Percentiles rank a stretch among this genome's conserved stretches.
phyloP scores from a whole-genome alignment of 768 basidiomycete genomes.

The Russula dissimulans region DNA sequence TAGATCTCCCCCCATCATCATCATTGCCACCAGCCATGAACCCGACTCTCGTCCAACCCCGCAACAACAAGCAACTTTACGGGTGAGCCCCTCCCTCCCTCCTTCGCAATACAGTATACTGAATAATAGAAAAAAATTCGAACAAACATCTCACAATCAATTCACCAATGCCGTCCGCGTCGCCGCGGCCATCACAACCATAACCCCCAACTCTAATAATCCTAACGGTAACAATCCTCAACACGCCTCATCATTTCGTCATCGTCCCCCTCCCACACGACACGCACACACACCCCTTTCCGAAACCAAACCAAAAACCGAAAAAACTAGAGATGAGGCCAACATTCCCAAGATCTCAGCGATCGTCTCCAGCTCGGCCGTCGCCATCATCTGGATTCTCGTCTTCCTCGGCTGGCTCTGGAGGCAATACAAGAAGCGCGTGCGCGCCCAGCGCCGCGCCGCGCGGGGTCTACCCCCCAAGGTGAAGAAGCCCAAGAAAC shows the following conservation, averaged over 20 bases:
- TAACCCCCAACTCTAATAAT: too few relatives aligned
- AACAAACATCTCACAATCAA: too few relatives aligned
- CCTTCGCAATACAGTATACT: too few relatives aligned
- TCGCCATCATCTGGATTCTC: conserved; percentile 9
- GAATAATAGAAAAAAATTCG: too few relatives aligned
- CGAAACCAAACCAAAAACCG: background rate
- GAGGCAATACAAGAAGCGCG: conserved; percentile 13
- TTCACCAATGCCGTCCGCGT: too few relatives aligned
- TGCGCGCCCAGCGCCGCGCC: conserved; percentile 11
- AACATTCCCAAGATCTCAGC: conserved; percentile 18
- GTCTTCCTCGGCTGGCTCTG: conserved; percentile 10
- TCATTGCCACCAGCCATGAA: background rate
- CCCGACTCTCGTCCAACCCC: too few relatives aligned
- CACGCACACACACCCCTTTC: background rate
- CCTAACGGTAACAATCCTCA: too few relatives aligned
- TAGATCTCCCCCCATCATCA: background rate
- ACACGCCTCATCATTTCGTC: too few relatives aligned
- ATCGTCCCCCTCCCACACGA: too few relatives aligned
- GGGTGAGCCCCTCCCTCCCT: too few relatives aligned
- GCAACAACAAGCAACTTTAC: too few relatives aligned
- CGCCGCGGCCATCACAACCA: too few relatives aligned
- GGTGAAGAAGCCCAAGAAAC: conserved; percentile 6
- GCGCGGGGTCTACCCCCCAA: conserved; percentile 10
- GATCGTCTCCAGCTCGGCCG: conserved; percentile 5
- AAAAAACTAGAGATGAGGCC: conserved; percentile 10